phyloP scores from a whole-genome alignment of 495 filamentous ascomycete genomes.

The Wilcoxina mikolae region DNA sequence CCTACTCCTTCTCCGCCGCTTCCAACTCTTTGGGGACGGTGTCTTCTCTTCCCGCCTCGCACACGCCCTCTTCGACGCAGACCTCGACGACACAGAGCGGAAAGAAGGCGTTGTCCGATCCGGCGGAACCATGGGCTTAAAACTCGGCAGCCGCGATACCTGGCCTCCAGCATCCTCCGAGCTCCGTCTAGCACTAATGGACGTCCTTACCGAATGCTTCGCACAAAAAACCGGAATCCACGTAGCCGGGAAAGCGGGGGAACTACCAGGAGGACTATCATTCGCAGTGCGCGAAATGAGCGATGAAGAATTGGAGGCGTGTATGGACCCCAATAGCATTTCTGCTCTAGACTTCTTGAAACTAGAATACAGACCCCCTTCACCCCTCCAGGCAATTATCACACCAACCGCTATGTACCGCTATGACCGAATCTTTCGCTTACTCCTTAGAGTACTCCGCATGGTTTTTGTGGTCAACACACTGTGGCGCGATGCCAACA shows the following conservation, averaged over 20 bases:
- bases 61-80: slow-evolving; percentile 70
- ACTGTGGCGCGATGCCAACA: slow-evolving; percentile 29
- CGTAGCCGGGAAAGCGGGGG: slow-evolving; percentile 18
- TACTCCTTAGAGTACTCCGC: slow-evolving; percentile 59
- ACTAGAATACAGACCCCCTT: slow-evolving; percentile 67
- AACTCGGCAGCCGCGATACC: slow-evolving; percentile 55
- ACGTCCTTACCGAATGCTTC: slow-evolving; percentile 66
- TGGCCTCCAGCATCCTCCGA: slow-evolving; percentile 95
- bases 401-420: slow-evolving; percentile 50
- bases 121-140: slow-evolving; percentile 62
- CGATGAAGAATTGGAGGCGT: slow-evolving; percentile 56
- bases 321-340: slow-evolving; percentile 62
- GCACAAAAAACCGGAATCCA: slow-evolving; percentile 25
- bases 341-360: slow-evolving; percentile 84
- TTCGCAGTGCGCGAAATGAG: slow-evolving; percentile 77
- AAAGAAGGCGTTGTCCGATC: slow-evolving; percentile 51
- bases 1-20: slow-evolving; percentile 58
- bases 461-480: slow-evolving; percentile 66
- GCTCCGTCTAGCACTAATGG: slow-evolving; percentile 72
- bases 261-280: slow-evolving; percentile 65
- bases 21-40: slow-evolving; percentile 72
- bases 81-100: slow-evolving; percentile 65
- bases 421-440: slow-evolving; percentile 71
- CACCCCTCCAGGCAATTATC: slow-evolving; percentile 57
- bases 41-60: slow-evolving; percentile 64